phyloP scores from a whole-genome alignment of 495 filamentous ascomycete genomes.

The Hypoxylon fragiforme region DNA sequence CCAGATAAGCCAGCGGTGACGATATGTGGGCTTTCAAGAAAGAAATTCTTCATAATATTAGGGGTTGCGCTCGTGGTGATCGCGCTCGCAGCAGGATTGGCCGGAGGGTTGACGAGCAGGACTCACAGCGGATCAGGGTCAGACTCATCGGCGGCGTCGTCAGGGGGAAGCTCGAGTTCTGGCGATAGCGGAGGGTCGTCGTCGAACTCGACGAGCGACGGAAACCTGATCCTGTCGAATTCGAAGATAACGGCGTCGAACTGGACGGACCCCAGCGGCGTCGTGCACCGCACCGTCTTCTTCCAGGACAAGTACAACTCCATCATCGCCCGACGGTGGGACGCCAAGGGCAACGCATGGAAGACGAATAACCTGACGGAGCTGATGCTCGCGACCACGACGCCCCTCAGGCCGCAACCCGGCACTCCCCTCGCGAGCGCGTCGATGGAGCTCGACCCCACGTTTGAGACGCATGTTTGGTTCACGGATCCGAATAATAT shows the following conservation, averaged over 20 bases:
- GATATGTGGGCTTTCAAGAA: conserved; percentile 24
- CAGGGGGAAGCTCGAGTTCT: neutral
- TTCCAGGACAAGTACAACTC: conserved; percentile 33
- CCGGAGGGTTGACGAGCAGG: conserved; percentile 14
- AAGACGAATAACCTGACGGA: conserved; percentile 30
- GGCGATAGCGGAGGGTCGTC: neutral
- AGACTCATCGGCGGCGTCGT: neutral
- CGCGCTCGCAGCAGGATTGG: conserved; percentile 17
- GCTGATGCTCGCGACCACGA: conserved; percentile 25
- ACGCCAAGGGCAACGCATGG: conserved; percentile 25
- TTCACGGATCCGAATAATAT: conserved; percentile 21
- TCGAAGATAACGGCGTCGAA: conserved; percentile 34
- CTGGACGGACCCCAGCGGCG: conserved; percentile 26
- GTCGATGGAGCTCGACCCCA: conserved; percentile 15
- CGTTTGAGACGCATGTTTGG: conserved; percentile 24
- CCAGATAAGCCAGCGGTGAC: conserved; percentile 1
- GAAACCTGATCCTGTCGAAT: conserved; percentile 19
- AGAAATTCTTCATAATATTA: conserved; percentile 27
- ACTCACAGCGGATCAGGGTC: neutral
- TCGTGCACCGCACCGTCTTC: conserved; percentile 29
- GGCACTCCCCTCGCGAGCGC: conserved; percentile 29
- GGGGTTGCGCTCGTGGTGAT: conserved; percentile 11
- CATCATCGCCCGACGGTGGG: conserved; percentile 31
- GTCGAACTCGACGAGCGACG: conserved; percentile 11
- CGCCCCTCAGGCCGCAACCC: conserved; percentile 22